Conservation (phyloP, 208 protist species). For the Trypanosoma boissoni region DNA sequence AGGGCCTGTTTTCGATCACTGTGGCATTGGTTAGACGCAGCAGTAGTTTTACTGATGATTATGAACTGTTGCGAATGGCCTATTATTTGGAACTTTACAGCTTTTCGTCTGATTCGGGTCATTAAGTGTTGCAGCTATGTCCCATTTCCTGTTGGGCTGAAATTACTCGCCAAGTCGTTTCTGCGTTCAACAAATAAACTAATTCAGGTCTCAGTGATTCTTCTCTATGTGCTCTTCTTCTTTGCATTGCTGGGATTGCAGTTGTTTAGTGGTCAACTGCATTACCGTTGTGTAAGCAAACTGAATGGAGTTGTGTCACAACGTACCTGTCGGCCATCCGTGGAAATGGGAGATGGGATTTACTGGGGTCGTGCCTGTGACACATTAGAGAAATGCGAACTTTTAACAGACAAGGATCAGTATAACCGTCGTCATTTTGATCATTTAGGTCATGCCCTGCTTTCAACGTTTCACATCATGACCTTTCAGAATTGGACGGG, state of each 20-base stretch:
- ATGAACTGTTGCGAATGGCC: slow-evolving; percentile 74
- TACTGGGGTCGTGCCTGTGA: slow-evolving; percentile 75
- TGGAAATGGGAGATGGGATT: slow-evolving; percentile 55
- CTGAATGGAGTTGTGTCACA: slow-evolving; percentile 46
- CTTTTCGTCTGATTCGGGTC: slow-evolving; percentile 80
- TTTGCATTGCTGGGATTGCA: slow-evolving; percentile 86
- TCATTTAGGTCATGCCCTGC: slow-evolving; percentile 82
- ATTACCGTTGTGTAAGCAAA: slow-evolving; percentile 74
- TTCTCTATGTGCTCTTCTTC: slow-evolving; percentile 87
- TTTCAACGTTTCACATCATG: slow-evolving; percentile 87
- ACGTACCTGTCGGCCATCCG: slow-evolving; percentile 55
- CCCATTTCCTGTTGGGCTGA: slow-evolving; percentile 70
- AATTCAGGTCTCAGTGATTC: slow-evolving; percentile 61
- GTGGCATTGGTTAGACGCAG: slow-evolving; percentile 91
- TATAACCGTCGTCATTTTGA: slow-evolving; percentile 90
- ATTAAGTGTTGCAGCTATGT: slow-evolving; percentile 82
- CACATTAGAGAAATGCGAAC: slow-evolving; percentile 50
- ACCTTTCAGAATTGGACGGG: slow-evolving; percentile 89
- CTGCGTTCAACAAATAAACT: slow-evolving; percentile 76
- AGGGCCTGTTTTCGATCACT: slow-evolving; percentile 86
- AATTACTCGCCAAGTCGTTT: slow-evolving; percentile 85
- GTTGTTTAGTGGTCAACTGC: slow-evolving; percentile 76
- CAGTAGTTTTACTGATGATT: slow-evolving; percentile 77
- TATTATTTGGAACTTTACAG: slow-evolving; percentile 81
- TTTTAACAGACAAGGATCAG: no score